A percentile compares a stretch with the other conserved stretches of the same genome.
Evolutionary conservation across 2,329 filamentous ascomycete genomes (phyloP).

Genomic region (Didymella segeticola): DNA sequence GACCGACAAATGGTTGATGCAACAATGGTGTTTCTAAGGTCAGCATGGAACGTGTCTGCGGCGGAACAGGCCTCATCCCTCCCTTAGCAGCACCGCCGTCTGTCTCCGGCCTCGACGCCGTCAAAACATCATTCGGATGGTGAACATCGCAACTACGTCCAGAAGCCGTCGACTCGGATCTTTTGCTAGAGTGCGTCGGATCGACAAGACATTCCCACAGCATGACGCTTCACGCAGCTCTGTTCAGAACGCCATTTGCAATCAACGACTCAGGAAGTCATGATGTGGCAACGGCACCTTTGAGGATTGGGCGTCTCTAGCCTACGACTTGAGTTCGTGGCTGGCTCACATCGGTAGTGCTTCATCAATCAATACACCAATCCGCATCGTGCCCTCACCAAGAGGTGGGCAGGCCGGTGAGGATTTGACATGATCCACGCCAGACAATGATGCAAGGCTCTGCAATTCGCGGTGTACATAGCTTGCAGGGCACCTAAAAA

Average conservation of each 20-base stretch:
- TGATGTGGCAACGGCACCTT: conserved; percentile 1
- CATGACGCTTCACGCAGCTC: background rate
- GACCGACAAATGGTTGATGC: background rate
- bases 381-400: conserved; percentile 6
- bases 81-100: background rate
- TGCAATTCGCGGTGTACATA: background rate
- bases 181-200: conserved; percentile 6
- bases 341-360: conserved; percentile 12
- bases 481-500: background rate
- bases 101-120: conserved; percentile 11
- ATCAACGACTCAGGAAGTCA: background rate
- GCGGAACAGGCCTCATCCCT: conserved; percentile 4
- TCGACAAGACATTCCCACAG: conserved; percentile 2
- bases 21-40: conserved; percentile 9
- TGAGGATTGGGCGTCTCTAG: conserved; percentile 5
- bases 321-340: conserved; percentile 7
- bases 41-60: conserved; percentile 6
- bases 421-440: background rate
- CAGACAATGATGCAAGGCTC: background rate
- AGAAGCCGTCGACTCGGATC: conserved; percentile 6
- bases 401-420: conserved; percentile 5
- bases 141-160: conserved; percentile 1
- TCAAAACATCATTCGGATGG: conserved; percentile 3
- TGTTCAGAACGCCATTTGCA: background rate
- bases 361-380: conserved; percentile 9